Evolutionary conservation across 768 basidiomycete species (phyloP).

Genomic region (Agaricus blazei): DNA sequence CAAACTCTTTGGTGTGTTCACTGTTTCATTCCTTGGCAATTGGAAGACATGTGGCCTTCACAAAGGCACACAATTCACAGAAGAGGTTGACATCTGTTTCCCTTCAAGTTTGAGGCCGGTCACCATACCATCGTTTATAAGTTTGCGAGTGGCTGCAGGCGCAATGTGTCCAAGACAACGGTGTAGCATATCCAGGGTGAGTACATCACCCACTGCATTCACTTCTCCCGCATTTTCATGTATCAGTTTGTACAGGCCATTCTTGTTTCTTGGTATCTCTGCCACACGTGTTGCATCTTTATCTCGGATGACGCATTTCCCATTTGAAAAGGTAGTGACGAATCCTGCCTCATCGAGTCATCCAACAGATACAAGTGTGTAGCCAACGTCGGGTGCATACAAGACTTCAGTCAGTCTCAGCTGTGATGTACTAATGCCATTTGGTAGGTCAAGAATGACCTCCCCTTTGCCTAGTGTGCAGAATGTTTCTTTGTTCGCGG

Average conservation of each 20-base stretch:
- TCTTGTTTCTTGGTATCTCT: slow-evolving; percentile 10
- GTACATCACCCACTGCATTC: background rate
- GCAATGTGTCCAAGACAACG: background rate
- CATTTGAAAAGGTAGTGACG: background rate
- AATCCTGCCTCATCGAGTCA: background rate
- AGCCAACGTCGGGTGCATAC: slow-evolving; percentile 31
- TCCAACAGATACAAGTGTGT: slow-evolving; percentile 21
- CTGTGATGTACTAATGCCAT: slow-evolving; percentile 15
- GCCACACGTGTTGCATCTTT: slow-evolving; percentile 16
- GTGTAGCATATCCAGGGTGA: slow-evolving; percentile 2
- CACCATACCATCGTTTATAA: slow-evolving; percentile 24
- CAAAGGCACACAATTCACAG: slow-evolving; percentile 4
- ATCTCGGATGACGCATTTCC: slow-evolving; percentile 17
- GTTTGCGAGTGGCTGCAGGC: background rate
- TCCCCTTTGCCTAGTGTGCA: slow-evolving; percentile 23
- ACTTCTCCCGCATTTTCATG: background rate
- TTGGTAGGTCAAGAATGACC: slow-evolving; percentile 22
- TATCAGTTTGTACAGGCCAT: background rate
- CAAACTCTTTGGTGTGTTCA: slow-evolving; percentile 16
- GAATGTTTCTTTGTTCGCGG: slow-evolving; percentile 27
- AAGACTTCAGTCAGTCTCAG: slow-evolving; percentile 28
- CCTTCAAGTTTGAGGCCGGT: slow-evolving; percentile 22
- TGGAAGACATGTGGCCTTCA: slow-evolving; percentile 31
- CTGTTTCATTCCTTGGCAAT: slow-evolving; percentile 20
- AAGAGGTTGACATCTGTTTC: slow-evolving; percentile 11